Evolutionary conservation across 164 flowering plant species (phyloP), one percentile per base, ranked within the genome.

Genomic region (Aristolochia californica): DNA sequence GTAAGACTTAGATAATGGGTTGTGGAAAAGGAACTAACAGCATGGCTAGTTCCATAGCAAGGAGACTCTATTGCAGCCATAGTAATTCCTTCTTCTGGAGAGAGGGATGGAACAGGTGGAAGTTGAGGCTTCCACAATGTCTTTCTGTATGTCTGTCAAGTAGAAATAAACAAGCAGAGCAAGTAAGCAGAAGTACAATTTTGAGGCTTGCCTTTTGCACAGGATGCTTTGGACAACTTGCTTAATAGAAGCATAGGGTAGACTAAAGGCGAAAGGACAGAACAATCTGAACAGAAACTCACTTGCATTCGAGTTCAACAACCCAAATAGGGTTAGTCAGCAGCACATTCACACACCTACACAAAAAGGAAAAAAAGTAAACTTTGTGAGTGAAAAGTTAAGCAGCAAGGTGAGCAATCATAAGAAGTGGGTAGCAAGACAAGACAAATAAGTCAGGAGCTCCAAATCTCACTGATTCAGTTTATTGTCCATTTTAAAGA

Each of bases 271-370:
- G 15, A 55, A 43, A 43, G 2, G 16, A 45, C 14, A 18, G 12
- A 13, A 18, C 27, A 22, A 12, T 25, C 2, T 15, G 11, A 11
- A 15, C 24, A 58, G 43, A 27, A 22, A 25, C 15, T 68, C 74
- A 91, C 98, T 95, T 91, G 97, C 98, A 88, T 88, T 38, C 98
- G 91, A 0, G 97, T 89, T 53, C 98, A 60, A 91, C 86, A 26
- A 91, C 87, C 98, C 98, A 91, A 55, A 88, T 91, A 30, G 98
- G 98, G 59, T 83, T 91, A 40, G 97, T 91, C 76, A 91, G 58
- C 73, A 91, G 76, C 74, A 88, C 97, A 71, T 91, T 91, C 59
- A 83, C 79, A 67, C 97, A 91, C 83, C 98, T 88, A 60, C 59
- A 71, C 22, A 28, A 5, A 60, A n/a, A 25, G 2, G 44, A 64